Conservation (phyloP, 345 rosid species). For the Barbarea vulgaris region DNA sequence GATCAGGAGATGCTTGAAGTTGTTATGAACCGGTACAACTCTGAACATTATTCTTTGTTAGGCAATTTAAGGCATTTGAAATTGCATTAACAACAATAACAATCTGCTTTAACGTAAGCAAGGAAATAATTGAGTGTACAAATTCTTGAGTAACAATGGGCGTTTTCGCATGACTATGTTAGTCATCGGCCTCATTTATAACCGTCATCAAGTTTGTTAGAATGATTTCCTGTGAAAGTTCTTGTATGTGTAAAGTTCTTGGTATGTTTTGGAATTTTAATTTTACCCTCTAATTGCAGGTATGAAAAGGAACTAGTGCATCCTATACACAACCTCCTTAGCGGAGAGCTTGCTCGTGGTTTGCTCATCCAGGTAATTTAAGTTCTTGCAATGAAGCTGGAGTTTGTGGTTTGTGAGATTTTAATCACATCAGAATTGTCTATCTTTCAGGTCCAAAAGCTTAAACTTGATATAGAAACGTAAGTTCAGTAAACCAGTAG, state of each 20-base stretch:
- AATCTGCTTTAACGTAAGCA: not conserved
- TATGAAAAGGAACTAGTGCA: slow-evolving; percentile 84
- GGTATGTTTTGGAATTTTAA: not conserved
- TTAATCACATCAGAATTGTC: slow-evolving; percentile 19
- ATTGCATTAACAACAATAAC: not conserved
- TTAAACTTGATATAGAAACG: slow-evolving; percentile 93
- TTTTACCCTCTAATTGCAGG: slow-evolving; percentile 47
- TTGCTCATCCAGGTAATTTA: slow-evolving; percentile 85
- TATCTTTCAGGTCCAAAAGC: slow-evolving; percentile 88
- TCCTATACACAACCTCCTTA: slow-evolving; percentile 86
- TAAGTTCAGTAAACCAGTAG: slow-evolving; percentile 48
- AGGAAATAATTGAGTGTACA: not conserved
- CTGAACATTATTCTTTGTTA: slow-evolving; percentile 23
- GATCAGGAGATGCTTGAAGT: slow-evolving; percentile 92
- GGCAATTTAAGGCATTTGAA: slow-evolving; percentile 13
- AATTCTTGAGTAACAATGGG: slow-evolving; percentile 1
- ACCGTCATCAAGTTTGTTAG: not conserved
- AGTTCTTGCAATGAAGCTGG: slow-evolving; percentile 16
- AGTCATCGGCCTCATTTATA: not conserved
- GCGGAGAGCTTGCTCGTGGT: slow-evolving; percentile 96
- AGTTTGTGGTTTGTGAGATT: slow-evolving; percentile 21
- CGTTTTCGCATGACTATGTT: not conserved
- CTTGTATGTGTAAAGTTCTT: not conserved
- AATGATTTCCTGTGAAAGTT: slow-evolving; percentile 18
- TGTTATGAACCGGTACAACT: slow-evolving; percentile 77